These are phyloP conservation scores for Aspergillus candidus DNA, from an alignment of 2,329 filamentous ascomycete genomes.

Conservation along the genomic window DNA sequence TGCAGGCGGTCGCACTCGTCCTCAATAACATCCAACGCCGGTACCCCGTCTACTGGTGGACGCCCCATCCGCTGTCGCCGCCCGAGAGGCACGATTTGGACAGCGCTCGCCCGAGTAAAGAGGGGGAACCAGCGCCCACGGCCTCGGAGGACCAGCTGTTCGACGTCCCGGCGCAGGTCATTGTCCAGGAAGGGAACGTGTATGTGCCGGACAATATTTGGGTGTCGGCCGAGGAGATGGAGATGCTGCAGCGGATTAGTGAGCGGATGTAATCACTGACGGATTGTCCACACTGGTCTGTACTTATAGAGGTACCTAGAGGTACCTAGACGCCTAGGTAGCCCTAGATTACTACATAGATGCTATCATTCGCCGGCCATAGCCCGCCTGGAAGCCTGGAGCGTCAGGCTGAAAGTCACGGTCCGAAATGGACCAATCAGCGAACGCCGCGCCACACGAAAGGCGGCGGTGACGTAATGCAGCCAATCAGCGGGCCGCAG, in stretches of 20 bases:
- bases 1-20: slow-evolving; percentile 57
- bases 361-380: slow-evolving; percentile 3
- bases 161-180: slow-evolving; percentile 21
- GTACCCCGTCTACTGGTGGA: slow-evolving; percentile 66
- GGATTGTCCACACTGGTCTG: not conserved
- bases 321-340: not conserved
- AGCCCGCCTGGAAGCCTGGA: slow-evolving; percentile 3
- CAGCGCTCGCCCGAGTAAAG: slow-evolving; percentile 11
- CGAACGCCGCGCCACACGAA: slow-evolving; percentile 16
- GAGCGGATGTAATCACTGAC: slow-evolving; percentile 23
- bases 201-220: slow-evolving; percentile 29
- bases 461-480: slow-evolving; percentile 21
- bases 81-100: slow-evolving; percentile 14
- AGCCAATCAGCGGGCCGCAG: slow-evolving; percentile 17
- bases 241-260: slow-evolving; percentile 28
- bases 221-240: slow-evolving; percentile 28
- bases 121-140: slow-evolving; percentile 11
- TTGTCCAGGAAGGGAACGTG: slow-evolving; percentile 26
- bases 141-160: slow-evolving; percentile 20
- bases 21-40: slow-evolving; percentile 64
- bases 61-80: slow-evolving; percentile 24
- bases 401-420: slow-evolving; percentile 13
- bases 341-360: not conserved
- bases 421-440: slow-evolving; percentile 17
- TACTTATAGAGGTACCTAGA: not conserved